phyloP scores from a whole-genome alignment of 2,329 filamentous ascomycete species.

The Trichophyton verrucosum region DNA sequence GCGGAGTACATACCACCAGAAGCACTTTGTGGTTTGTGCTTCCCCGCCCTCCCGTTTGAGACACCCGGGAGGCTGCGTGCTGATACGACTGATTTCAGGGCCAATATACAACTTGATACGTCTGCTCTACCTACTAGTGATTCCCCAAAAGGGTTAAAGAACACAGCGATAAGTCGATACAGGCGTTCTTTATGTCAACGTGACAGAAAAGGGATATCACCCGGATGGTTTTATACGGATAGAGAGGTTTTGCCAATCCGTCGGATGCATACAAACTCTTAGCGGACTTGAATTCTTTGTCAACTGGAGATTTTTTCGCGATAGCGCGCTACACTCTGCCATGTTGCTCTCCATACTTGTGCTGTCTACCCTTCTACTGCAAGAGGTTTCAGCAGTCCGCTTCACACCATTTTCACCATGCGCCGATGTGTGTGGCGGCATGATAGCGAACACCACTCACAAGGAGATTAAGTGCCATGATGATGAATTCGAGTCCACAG shows the following conservation, averaged over 20 bases:
- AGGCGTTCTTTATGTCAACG: not conserved
- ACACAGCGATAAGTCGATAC: not conserved
- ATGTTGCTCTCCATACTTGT: conserved; percentile 2
- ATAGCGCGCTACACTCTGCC: not conserved
- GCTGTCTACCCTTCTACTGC: not conserved
- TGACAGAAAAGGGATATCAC: not conserved
- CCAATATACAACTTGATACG: not conserved
- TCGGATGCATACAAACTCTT: not conserved
- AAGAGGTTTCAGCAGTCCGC: conserved; percentile 18
- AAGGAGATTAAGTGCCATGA: conserved; percentile 33
- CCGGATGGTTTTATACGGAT: not conserved
- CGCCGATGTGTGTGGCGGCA: conserved; percentile 19
- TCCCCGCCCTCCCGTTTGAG: not conserved
- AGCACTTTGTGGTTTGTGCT: not conserved
- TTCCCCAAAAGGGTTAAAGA: not conserved
- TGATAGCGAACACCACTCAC: conserved; percentile 27
- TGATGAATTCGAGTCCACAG: conserved; percentile 22
- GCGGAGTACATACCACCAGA: not conserved
- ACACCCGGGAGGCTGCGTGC: not conserved
- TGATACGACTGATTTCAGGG: not conserved
- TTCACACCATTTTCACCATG: conserved; percentile 30
- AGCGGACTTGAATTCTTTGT: not conserved
- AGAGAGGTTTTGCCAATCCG: not conserved
- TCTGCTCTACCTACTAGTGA: not conserved
- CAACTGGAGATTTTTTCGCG: not conserved